Percentiles rank a stretch among this genome's conserved stretches.
Evolutionary conservation across 441 rosid genomes (phyloP).

Genomic region (Daphne laureola): DNA sequence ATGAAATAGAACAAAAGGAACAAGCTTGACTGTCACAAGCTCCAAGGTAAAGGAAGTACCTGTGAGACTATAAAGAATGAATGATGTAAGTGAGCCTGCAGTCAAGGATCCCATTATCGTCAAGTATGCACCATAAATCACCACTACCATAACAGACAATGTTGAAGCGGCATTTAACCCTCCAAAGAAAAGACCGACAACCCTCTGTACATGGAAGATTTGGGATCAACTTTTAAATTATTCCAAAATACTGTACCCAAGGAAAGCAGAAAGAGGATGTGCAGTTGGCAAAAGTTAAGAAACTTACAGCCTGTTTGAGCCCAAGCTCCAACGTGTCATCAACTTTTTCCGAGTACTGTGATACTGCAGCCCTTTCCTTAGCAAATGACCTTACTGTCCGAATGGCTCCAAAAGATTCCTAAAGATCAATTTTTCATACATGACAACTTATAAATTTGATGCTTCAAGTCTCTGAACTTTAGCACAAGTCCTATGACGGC

Average conservation of each 20-base stretch:
- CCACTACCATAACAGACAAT: conserved; percentile 72
- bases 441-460: not conserved
- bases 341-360: conserved; percentile 74
- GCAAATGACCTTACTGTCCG: conserved; percentile 96
- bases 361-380: conserved; percentile 64
- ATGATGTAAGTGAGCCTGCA: conserved; percentile 83
- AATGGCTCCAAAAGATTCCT: conserved; percentile 96
- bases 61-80: conserved; percentile 92
- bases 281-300: conserved; percentile 2
- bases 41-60: conserved; percentile 31
- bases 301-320: conserved; percentile 83
- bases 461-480: too few species aligned
- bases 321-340: conserved; percentile 83
- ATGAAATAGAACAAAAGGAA: conserved; percentile 1
- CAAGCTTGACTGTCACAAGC: not conserved
- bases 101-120: conserved; percentile 81
- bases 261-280: conserved; percentile 7
- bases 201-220: conserved; percentile 38
- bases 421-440: conserved; percentile 10
- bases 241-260: not conserved
- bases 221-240: not conserved
- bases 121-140: conserved; percentile 84
- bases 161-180: conserved; percentile 90
- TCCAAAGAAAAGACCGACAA: conserved; percentile 74
- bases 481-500: too few species aligned